A percentile compares a stretch with the other conserved stretches of the same genome.
Conservation (phyloP, 2,329 filamentous ascomycete species). For the Bipolaris zeicola region DNA sequence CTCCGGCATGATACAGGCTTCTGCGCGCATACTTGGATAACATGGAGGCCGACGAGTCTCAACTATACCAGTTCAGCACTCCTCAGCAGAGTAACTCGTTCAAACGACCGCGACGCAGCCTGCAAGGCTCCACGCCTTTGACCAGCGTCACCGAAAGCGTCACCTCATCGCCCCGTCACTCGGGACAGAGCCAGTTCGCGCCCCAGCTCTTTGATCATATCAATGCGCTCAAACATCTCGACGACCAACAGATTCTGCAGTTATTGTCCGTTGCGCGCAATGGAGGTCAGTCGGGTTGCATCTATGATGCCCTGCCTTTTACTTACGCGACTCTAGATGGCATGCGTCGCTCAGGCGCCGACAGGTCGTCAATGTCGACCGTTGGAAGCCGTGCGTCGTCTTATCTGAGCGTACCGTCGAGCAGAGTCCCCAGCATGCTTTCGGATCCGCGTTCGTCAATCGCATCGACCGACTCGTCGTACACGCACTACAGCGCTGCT, state of each 20-base stretch:
- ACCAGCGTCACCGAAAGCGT: constrained; percentile 46
- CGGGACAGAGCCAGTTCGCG: constrained; percentile 41
- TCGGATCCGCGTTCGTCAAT: constrained; percentile 47
- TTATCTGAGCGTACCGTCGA: constrained; percentile 47
- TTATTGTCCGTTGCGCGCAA: constrained; percentile 46
- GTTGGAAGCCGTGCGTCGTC: constrained; percentile 46
- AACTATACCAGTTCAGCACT: constrained; percentile 45
- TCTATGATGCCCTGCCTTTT: constrained; percentile 15
- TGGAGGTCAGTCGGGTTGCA: constrained; percentile 40
- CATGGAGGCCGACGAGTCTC: constrained; percentile 48
- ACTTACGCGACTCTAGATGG: constrained; percentile 40
- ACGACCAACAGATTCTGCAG: constrained; percentile 48
- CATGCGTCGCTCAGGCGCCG: constrained; percentile 41
- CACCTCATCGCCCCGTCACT: constrained; percentile 44
- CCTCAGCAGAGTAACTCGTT: constrained; percentile 44
- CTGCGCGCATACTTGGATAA: constrained; percentile 38
- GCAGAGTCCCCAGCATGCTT: constrained; percentile 46
- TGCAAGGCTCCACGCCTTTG: constrained; percentile 45
- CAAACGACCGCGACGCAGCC: constrained; percentile 47
- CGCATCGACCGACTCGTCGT: constrained; percentile 47
- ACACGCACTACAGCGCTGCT: constrained; percentile 46
- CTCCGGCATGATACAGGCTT: constrained; percentile 46
- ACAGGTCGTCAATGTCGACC: constrained; percentile 46
- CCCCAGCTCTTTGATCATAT: constrained; percentile 48
- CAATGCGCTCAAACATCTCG: constrained; percentile 48